Evolutionary conservation across 1,284 basidiomycete genomes (phyloP).

Genomic region (Takashimella koratensis): DNA sequence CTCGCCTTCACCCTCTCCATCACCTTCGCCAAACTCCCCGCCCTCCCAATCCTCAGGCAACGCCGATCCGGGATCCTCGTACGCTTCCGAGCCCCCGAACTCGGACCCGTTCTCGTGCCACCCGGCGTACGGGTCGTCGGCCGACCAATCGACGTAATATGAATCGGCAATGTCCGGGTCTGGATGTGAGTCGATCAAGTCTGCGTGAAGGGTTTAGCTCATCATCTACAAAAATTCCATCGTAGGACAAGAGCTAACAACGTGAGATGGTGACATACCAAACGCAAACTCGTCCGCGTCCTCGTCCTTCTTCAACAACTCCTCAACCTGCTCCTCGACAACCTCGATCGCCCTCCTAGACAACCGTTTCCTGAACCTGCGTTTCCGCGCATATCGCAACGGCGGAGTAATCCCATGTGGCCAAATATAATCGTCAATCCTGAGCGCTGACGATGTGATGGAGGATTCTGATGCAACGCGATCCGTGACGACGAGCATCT

Average conservation of each 20-base stretch:
- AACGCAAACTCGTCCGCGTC: slow-evolving; percentile 59
- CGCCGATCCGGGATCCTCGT: slow-evolving; percentile 54
- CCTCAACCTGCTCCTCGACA: slow-evolving; percentile 93
- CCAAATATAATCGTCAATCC: slow-evolving; percentile 95
- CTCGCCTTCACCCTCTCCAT: slow-evolving; percentile 47
- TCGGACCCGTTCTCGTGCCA: slow-evolving; percentile 53
- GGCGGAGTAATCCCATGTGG: slow-evolving; percentile 96
- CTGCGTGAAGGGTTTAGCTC: slow-evolving; percentile 20
- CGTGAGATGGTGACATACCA: too few relatives aligned
- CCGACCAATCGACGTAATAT: slow-evolving; percentile 36
- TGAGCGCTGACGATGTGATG: slow-evolving; percentile 59
- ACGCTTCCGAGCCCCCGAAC: slow-evolving; percentile 55
- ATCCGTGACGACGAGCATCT: slow-evolving; percentile 85
- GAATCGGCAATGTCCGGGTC: slow-evolving; percentile 38
- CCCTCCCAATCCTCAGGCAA: slow-evolving; percentile 32
- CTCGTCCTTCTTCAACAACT: slow-evolving; percentile 80
- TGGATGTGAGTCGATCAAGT: slow-evolving; percentile 37
- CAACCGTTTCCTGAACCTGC: slow-evolving; percentile 75
- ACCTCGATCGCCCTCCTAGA: slow-evolving; percentile 79
- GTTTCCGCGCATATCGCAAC: slow-evolving; percentile 82
- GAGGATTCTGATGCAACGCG: slow-evolving; percentile 68
- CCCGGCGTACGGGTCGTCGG: slow-evolving; percentile 37
- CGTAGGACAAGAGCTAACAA: too few relatives aligned
- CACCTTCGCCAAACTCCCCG: slow-evolving; percentile 48
- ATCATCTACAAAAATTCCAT: not conserved